Evolutionary conservation across 495 filamentous ascomycete genomes (phyloP), one percentile per base, ranked within the genome.

Genomic region (Penicillium canariense): DNA sequence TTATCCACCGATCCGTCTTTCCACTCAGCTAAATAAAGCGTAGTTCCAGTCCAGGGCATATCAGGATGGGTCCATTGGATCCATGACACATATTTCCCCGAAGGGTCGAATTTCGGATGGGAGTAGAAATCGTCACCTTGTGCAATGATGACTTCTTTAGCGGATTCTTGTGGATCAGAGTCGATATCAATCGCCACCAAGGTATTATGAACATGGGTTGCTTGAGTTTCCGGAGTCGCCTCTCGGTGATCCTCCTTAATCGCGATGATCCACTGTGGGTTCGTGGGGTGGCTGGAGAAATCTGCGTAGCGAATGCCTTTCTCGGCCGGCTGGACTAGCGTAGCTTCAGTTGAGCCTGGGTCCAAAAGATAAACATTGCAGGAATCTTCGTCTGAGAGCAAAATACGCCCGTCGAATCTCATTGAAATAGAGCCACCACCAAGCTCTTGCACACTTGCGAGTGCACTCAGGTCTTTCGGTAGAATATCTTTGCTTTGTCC

Each of bases 21-120:
- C 71, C 71, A 80, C 7, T 69, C 58, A 5, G 69, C 75, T 26
- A 69, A 11, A 52, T 68, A 69, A 8, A 81, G 58, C 48, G 69
- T 59, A n/a, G 68, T 72, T 2, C 72, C 75, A 0, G 68, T 69
- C 69, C 76, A 81, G 6, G 77, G 77, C 71, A 80, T 76, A 49
- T 73, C 69, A 0, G 77, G 79, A 61, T 81, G 75, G 31, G 72
- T 60, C 77, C 77, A 81, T 51, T 81, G 69, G 39, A 77, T 68
- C 76, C 78, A 81, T 10, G 65, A 74, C 12, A 81, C 56, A 50
- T 66, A 62, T 18, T 59, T 64, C 1, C 76, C 76, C 34, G 75
- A 67, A 8, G 67, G 68, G 46, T 70, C 72, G 52, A 80, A 79
- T 42, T 73, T 73, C 5, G 78, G 76, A 51, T 75, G 70, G 2